Evolutionary conservation across 805 yeast species (phyloP).

Genomic region (Sugiyamaella lignohabitans): DNA sequence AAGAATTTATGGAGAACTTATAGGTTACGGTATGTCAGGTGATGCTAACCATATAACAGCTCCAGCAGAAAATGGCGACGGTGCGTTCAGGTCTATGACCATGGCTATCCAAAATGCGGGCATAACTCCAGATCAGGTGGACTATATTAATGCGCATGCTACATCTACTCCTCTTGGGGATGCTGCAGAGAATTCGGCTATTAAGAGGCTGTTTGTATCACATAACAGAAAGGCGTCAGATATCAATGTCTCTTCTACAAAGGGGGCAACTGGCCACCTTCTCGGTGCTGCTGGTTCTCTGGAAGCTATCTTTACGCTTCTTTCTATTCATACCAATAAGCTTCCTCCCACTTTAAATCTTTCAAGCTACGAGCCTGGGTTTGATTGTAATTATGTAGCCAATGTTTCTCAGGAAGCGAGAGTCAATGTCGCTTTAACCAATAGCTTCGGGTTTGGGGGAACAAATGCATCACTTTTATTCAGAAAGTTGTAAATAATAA

Average conservation of each 20-base stretch:
- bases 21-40: slow-evolving; percentile 86
- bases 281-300: slow-evolving; percentile 96
- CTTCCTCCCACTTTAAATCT: slow-evolving; percentile 83
- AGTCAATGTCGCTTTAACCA: slow-evolving; percentile 61
- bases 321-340: slow-evolving; percentile 49
- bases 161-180: slow-evolving; percentile 91
- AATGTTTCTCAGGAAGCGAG: slow-evolving; percentile 36
- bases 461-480: slow-evolving; percentile 66
- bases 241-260: slow-evolving; percentile 62
- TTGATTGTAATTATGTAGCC: slow-evolving; percentile 54
- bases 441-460: slow-evolving; percentile 98
- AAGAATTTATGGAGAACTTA: slow-evolving; percentile 69
- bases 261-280: slow-evolving; percentile 90
- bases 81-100: slow-evolving; percentile 78
- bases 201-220: slow-evolving; percentile 41
- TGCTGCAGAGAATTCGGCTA: slow-evolving; percentile 75
- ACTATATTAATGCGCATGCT: slow-evolving; percentile 92
- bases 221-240: slow-evolving; percentile 27
- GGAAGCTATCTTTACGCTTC: slow-evolving; percentile 74
- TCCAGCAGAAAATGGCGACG: slow-evolving; percentile 74
- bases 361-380: slow-evolving; percentile 44
- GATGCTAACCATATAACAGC: slow-evolving; percentile 94
- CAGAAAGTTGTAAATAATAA: too few species aligned
- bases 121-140: slow-evolving; percentile 45
- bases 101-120: slow-evolving; percentile 56